A percentile compares a stretch with the other conserved stretches of the same genome.
Evolutionary conservation across 441 rosid genomes (phyloP).

Genomic region (Corymbia calophylla): DNA sequence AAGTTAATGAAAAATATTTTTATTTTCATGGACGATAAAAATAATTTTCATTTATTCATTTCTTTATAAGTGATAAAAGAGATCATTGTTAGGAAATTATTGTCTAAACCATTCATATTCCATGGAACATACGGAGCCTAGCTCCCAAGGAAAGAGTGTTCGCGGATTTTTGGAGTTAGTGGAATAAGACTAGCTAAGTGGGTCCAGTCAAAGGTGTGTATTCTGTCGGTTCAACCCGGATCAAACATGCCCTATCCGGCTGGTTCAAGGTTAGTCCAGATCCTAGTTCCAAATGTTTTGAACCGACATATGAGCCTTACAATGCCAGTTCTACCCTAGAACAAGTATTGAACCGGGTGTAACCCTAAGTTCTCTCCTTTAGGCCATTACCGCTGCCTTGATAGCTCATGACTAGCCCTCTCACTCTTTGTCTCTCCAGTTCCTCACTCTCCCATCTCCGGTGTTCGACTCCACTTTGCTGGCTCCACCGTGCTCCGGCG

Average conservation of each 20-base stretch:
- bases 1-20: background rate
- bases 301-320: too few relatives aligned
- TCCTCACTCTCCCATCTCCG: too few relatives aligned
- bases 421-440: background rate
- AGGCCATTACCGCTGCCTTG: too few relatives aligned
- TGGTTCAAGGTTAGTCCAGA: background rate
- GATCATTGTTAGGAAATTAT: accelerated
- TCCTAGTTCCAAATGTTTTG: background rate
- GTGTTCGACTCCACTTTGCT: background rate
- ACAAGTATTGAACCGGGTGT: background rate
- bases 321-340: background rate
- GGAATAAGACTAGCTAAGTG: background rate
- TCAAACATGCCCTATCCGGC: background rate
- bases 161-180: background rate
- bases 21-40: background rate
- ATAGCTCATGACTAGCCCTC: too few relatives aligned
- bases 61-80: background rate
- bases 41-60: background rate
- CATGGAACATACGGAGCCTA: accelerated
- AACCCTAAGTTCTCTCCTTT: background rate
- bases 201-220: background rate
- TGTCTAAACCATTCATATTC: background rate
- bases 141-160: too few relatives aligned
- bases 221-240: background rate
- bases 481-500: background rate